Evolutionary conservation across 2,329 filamentous ascomycete genomes (phyloP).

Genomic region (Dactylellina haptotyla): DNA sequence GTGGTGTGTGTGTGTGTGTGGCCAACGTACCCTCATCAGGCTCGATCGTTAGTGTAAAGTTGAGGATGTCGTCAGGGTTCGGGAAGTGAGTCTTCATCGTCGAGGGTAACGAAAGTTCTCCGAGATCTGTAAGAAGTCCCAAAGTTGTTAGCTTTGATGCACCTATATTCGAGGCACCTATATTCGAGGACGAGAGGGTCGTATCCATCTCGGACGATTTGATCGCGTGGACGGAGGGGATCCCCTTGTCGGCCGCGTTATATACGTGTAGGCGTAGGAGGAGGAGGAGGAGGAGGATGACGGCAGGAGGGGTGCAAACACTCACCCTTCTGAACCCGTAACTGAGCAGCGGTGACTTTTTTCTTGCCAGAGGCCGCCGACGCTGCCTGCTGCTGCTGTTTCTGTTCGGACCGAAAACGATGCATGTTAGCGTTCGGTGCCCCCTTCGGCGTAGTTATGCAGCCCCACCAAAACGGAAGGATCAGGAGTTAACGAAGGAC

Average conservation of each 20-base stretch:
- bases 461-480: conserved; percentile 9
- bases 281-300: not conserved
- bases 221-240: conserved; percentile 10
- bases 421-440: conserved; percentile 55
- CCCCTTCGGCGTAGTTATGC: not conserved
- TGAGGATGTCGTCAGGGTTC: conserved; percentile 84
- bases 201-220: not conserved
- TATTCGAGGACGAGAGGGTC: not conserved
- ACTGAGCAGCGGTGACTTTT: conserved; percentile 95
- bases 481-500: conserved; percentile 57
- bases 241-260: not conserved
- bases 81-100: conserved; percentile 86
- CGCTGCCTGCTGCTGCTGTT: conserved; percentile 96
- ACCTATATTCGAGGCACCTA: not conserved
- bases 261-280: conserved; percentile 5
- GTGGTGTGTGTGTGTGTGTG: too few relatives aligned
- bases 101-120: conserved; percentile 77
- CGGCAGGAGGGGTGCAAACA: conserved; percentile 20
- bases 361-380: conserved; percentile 90
- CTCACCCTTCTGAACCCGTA: conserved; percentile 93
- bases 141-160: not conserved
- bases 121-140: conserved; percentile 31
- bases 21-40: conserved; percentile 77
- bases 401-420: conserved; percentile 67
- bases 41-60: conserved; percentile 82